These are phyloP conservation scores for Chondrostereum purpureum DNA, from an alignment of 1,284 basidiomycete genomes.

Conservation along the genomic window DNA sequence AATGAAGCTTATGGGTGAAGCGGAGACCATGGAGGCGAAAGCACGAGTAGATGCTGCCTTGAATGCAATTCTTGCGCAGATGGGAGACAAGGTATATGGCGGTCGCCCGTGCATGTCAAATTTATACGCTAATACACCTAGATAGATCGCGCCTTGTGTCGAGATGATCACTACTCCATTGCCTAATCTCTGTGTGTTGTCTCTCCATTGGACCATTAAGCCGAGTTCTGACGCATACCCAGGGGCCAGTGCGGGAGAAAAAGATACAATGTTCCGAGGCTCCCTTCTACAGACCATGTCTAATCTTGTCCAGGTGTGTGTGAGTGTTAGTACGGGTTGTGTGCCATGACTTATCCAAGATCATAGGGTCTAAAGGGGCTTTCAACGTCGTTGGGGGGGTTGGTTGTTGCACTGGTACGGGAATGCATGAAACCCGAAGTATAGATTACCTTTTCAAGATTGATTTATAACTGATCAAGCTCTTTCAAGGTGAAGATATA, in stretches of 20 bases:
- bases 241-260: slow-evolving; percentile 62
- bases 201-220: slow-evolving; percentile 10
- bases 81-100: slow-evolving; percentile 56
- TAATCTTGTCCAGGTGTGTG: slow-evolving; percentile 61
- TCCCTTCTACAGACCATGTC: slow-evolving; percentile 69
- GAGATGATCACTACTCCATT: slow-evolving; percentile 62
- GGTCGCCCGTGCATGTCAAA: too few species aligned
- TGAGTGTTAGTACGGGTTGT: not conserved
- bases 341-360: not conserved
- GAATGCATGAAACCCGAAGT: slow-evolving; percentile 69
- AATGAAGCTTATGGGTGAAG: slow-evolving; percentile 65
- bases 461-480: slow-evolving; percentile 9
- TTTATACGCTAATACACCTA: not conserved
- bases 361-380: slow-evolving; percentile 55
- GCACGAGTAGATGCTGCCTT: slow-evolving; percentile 64
- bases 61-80: slow-evolving; percentile 68
- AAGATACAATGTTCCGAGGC: slow-evolving; percentile 74
- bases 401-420: slow-evolving; percentile 71
- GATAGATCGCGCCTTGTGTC: slow-evolving; percentile 13
- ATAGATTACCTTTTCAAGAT: slow-evolving; percentile 1
- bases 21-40: slow-evolving; percentile 75
- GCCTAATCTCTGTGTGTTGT: slow-evolving; percentile 68
- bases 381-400: slow-evolving; percentile 46
- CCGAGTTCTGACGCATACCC: too few species aligned
- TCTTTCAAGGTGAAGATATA: slow-evolving; percentile 53